Conservation (phyloP, 495 filamentous ascomycete species). For the Penicillium simplicissimum region DNA sequence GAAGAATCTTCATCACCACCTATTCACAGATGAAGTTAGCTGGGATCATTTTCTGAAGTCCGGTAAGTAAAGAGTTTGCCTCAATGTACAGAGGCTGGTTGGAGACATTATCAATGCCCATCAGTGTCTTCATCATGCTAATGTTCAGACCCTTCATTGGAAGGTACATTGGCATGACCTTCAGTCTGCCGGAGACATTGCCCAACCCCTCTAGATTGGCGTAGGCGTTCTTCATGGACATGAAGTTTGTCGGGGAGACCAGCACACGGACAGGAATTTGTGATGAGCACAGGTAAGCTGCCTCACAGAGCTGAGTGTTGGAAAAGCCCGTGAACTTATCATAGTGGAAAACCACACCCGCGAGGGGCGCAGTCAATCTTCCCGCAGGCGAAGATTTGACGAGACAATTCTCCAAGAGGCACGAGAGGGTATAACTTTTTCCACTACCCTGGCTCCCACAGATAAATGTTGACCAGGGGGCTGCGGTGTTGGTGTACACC, state of each 20-base stretch:
- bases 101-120: conserved; percentile 55
- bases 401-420: conserved; percentile 57
- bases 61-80: conserved; percentile 22
- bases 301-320: conserved; percentile 60
- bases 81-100: conserved; percentile 60
- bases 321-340: conserved; percentile 56
- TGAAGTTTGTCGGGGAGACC: conserved; percentile 61
- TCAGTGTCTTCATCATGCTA: conserved; percentile 65
- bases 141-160: conserved; percentile 60
- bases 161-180: conserved; percentile 54
- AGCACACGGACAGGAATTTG: conserved; percentile 60
- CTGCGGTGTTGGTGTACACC: conserved; percentile 4
- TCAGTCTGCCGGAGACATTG: conserved; percentile 17
- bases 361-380: conserved; percentile 49
- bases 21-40: conserved; percentile 2
- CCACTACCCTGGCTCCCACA: conserved; percentile 75
- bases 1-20: conserved; percentile 47
- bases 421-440: conserved; percentile 70
- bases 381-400: conserved; percentile 44
- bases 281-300: conserved; percentile 59
- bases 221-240: conserved; percentile 40
- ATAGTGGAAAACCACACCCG: conserved; percentile 68
- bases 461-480: conserved; percentile 60
- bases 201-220: conserved; percentile 20
- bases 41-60: too few species aligned